A percentile compares a stretch with the other conserved stretches of the same genome.
These are phyloP conservation scores for Malus sieversii DNA, from an alignment of 306 rosid species.

Conservation along the genomic window DNA sequence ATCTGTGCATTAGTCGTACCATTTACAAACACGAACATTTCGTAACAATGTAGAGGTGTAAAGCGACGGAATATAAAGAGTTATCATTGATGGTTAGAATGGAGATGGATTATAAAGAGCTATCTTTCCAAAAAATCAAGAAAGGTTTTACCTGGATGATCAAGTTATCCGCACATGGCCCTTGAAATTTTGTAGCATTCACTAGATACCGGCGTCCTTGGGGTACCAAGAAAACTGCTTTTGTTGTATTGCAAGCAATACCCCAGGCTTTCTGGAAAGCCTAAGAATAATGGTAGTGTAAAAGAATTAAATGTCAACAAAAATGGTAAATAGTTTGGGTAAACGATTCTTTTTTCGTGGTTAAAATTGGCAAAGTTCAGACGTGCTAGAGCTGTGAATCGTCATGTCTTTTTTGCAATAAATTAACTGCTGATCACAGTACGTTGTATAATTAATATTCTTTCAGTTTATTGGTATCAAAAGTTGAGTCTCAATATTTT, in stretches of 20 bases:
- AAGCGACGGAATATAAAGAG: not conserved
- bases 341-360: not conserved
- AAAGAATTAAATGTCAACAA: slow-evolving; percentile 17
- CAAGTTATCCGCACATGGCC: slow-evolving; percentile 67
- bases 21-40: not conserved
- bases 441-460: not conserved
- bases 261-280: slow-evolving; percentile 83
- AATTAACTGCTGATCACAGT: not conserved
- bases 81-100: not conserved
- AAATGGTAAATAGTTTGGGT: not conserved
- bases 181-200: slow-evolving; percentile 71
- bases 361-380: not conserved
- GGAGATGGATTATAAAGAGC: not conserved
- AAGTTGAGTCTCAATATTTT: not conserved
- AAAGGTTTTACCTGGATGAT: slow-evolving; percentile 55
- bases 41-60: not conserved
- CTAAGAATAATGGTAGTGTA: slow-evolving; percentile 36
- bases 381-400: not conserved
- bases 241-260: slow-evolving; percentile 63
- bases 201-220: slow-evolving; percentile 64
- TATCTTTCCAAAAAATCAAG: not conserved
- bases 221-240: slow-evolving; percentile 77
- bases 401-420: not conserved
- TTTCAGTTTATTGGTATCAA: not conserved
- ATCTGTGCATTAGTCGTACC: slow-evolving; percentile 34